Conservation (phyloP, 169 alveolate species). For the Sarcocystis neurona region DNA sequence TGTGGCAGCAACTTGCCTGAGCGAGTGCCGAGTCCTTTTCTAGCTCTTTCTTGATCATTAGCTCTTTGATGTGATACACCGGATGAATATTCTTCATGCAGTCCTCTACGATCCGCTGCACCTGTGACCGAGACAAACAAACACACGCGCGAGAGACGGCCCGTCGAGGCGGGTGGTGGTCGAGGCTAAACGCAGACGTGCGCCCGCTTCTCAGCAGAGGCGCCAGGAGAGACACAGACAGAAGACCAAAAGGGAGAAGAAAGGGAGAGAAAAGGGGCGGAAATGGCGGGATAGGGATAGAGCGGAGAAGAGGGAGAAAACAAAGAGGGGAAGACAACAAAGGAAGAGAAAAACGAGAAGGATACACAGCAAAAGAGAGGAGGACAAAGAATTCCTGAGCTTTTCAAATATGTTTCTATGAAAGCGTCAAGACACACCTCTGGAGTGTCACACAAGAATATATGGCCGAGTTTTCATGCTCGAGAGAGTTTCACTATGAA, state of each 20-base stretch:
- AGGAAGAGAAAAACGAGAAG: neutral
- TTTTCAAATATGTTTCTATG: too few relatives aligned
- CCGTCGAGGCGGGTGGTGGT: slow-evolving; percentile 1
- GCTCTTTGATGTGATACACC: slow-evolving; percentile 96
- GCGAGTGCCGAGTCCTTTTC: slow-evolving; percentile 93
- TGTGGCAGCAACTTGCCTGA: slow-evolving; percentile 61
- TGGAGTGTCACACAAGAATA: too few relatives aligned
- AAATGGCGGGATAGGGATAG: neutral
- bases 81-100: slow-evolving; percentile 99
- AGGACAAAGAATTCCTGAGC: too few relatives aligned
- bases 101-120: slow-evolving; percentile 93
- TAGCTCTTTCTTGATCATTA: slow-evolving; percentile 97
- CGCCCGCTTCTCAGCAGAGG: slow-evolving; percentile 11
- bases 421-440: too few relatives aligned
- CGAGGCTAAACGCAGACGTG: neutral
- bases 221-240: neutral
- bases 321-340: neutral
- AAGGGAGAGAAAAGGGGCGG: neutral
- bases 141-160: too few relatives aligned
- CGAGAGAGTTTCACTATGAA: too few relatives aligned
- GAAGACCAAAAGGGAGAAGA: neutral
- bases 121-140: too few relatives aligned
- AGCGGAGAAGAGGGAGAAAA: neutral
- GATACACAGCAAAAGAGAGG: neutral
- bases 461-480: too few relatives aligned